Conservation (phyloP, 805 yeast species). For the Saturnispora sekii region DNA sequence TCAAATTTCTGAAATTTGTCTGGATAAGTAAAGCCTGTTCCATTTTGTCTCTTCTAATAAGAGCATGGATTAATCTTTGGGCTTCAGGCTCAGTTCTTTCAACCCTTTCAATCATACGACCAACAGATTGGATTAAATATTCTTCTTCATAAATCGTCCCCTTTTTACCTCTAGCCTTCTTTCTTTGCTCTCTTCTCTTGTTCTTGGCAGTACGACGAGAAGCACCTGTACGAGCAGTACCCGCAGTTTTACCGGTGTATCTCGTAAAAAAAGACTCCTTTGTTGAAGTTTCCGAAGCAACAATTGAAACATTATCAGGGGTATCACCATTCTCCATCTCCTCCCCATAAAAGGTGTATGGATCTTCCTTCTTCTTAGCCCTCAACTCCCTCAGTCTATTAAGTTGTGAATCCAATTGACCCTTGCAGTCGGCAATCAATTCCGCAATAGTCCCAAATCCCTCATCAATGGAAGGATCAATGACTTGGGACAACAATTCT, state of each 20-base stretch:
- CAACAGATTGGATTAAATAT: constrained; percentile 78
- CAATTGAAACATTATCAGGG: constrained; percentile 90
- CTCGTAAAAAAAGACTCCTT: constrained; percentile 90
- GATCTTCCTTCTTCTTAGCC: constrained; percentile 73
- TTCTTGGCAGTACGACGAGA: constrained; percentile 88
- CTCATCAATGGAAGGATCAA: constrained; percentile 73
- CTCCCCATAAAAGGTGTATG: constrained; percentile 74
- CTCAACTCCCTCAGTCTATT: constrained; percentile 78
- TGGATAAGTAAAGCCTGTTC: constrained; percentile 82
- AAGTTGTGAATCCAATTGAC: constrained; percentile 77
- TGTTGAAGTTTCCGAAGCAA: constrained; percentile 88
- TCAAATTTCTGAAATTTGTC: constrained; percentile 48
- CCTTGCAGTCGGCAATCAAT: constrained; percentile 83
- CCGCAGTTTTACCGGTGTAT: constrained; percentile 92
- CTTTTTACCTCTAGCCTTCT: constrained; percentile 93
- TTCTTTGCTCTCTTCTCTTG: constrained; percentile 89
- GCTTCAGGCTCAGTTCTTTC: constrained; percentile 71
- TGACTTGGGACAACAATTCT: constrained; percentile 44
- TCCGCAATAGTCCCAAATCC: constrained; percentile 86
- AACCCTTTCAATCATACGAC: constrained; percentile 78
- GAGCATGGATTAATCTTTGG: constrained; percentile 57
- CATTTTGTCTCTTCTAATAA: constrained; percentile 59
- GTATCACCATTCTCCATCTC: constrained; percentile 50
- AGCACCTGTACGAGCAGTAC: constrained; percentile 95
- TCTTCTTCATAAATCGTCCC: constrained; percentile 98